A percentile compares a stretch with the other conserved stretches of the same genome.
phyloP scores from a whole-genome alignment of 2,329 filamentous ascomycete genomes.

The Xylariaceae sp. region DNA sequence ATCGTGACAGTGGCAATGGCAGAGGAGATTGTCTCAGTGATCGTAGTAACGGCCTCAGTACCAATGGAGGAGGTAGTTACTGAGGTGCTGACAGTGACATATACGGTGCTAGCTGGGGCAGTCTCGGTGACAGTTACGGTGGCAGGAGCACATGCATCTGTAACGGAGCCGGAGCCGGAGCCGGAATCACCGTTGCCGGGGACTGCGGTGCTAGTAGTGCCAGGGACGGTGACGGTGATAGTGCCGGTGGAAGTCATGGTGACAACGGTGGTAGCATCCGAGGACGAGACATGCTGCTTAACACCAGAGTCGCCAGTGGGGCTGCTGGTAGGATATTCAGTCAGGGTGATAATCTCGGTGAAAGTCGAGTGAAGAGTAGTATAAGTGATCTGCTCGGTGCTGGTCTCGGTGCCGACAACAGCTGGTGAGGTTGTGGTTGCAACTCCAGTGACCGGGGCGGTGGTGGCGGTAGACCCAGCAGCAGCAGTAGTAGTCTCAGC shows the following conservation, averaged over 20 bases:
- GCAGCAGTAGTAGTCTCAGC: constrained; percentile 7
- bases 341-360: constrained; percentile 28
- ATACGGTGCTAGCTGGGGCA: constrained; percentile 28
- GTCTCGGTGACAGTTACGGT: constrained; percentile 32
- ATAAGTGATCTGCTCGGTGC: constrained; percentile 25
- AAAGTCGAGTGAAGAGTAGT: constrained; percentile 31
- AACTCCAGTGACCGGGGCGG: constrained; percentile 10
- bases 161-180: constrained; percentile 14
- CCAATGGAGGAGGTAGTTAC: constrained; percentile 14
- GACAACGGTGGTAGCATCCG: constrained; percentile 26
- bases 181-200: constrained; percentile 13
- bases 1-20: constrained; percentile 4
- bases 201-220: constrained; percentile 13
- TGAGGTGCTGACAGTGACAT: constrained; percentile 23
- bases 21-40: no score
- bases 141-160: constrained; percentile 23
- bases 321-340: constrained; percentile 14
- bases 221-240: constrained; percentile 28
- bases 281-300: constrained; percentile 13
- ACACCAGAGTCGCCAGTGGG: constrained; percentile 8
- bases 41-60: constrained; percentile 6
- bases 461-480: constrained; percentile 10
- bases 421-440: constrained; percentile 28
- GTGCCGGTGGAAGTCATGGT: constrained; percentile 30
- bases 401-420: constrained; percentile 26